Evolutionary conservation across 2,329 filamentous ascomycete species (phyloP), one percentile per base, ranked within the genome.

Genomic region (Calonectria fujianensis): DNA sequence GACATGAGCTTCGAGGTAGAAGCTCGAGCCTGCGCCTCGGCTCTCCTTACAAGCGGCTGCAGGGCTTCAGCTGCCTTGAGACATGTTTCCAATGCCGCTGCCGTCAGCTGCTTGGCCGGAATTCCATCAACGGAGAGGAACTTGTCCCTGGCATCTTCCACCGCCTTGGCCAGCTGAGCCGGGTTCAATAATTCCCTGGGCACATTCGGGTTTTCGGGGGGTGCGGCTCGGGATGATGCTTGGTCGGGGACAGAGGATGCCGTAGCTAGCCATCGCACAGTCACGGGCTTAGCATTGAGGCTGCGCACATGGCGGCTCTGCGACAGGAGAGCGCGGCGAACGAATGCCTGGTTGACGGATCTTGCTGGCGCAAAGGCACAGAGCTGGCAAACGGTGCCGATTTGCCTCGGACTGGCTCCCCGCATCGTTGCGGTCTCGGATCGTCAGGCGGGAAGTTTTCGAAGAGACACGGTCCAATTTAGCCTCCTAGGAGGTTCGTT

Each of bases 1-100:
- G 88, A 88, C 37, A 92, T 87, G 57, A 93, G 85, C 32, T 88
- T 89, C 45, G 90, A 91, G 11, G 90, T 88, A 3, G 91, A 89
- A 27, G 86, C 88, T 70, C 83, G 82, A 61, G 84, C 81, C 75
- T 87, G 83, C 63, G 82, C 83, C 69, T 87, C 84, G 27, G 84
- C 83, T 75, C 83, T 82, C 80, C 83, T 82, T 51, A 85, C 78
- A 69, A 87, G 85, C 31, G 86, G 86, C 69, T 87, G 85, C 18
- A 88, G 83, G 13, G 84, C 82, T n/a, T 85, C 83, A 24, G 88
- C 88, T 29, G 87, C 87, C 70, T 84, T 85, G 67, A 86, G 84
- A 78, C 87, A 89, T 29, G 86, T 84, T 57, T 85, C 85, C 74
- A 90, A 84, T 8, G 88, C 87, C 3, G 84, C 83, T 10, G 84